phyloP scores from a whole-genome alignment of 2,329 filamentous ascomycete species.

The Aspergillus niger region DNA sequence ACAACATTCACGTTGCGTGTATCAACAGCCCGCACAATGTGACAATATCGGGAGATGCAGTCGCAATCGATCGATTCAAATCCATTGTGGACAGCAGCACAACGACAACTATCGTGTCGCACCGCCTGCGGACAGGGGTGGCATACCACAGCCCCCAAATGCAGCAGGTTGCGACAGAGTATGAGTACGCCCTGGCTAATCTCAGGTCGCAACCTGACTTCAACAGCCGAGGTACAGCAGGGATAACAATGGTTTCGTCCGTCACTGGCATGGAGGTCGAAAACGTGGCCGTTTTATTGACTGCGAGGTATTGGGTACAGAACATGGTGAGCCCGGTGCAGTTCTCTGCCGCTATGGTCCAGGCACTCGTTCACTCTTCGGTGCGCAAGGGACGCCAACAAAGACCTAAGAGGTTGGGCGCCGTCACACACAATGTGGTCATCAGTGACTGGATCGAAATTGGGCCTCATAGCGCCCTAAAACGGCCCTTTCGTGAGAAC shows the following conservation, averaged over 20 bases:
- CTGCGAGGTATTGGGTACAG: constrained; percentile 21
- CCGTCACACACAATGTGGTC: background rate
- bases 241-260: constrained; percentile 4
- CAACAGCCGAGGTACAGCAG: background rate
- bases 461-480: constrained; percentile 22
- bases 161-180: background rate
- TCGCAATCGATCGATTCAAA: background rate
- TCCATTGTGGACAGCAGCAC: background rate
- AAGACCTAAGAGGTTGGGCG: background rate
- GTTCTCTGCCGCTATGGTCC: constrained; percentile 15
- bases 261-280: background rate
- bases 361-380: background rate
- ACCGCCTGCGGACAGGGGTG: background rate
- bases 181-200: background rate
- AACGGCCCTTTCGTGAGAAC: constrained; percentile 13
- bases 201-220: background rate
- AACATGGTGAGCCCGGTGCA: constrained; percentile 20
- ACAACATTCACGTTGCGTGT: constrained; percentile 1
- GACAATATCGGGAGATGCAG: background rate
- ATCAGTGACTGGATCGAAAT: constrained; percentile 16
- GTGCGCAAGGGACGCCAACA: background rate
- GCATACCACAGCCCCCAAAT: background rate
- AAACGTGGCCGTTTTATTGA: background rate
- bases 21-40: constrained; percentile 7
- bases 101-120: background rate